Conservation (phyloP, 2,329 filamentous ascomycete species). For the Fusarium sp. region DNA sequence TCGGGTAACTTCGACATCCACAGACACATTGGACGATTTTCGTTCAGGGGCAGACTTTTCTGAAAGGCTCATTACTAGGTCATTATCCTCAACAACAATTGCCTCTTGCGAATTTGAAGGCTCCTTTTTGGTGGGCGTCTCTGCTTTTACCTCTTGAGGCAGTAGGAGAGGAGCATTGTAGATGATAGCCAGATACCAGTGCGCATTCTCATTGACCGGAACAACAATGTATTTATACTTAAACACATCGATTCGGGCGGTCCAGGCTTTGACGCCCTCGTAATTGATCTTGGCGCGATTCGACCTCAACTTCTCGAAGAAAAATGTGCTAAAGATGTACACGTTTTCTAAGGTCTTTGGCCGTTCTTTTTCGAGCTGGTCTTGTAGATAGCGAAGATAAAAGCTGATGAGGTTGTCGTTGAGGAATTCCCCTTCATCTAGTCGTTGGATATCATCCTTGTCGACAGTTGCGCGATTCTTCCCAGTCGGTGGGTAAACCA, state of each 20-base stretch:
- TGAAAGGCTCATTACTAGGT: constrained; percentile 10
- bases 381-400: constrained; percentile 81
- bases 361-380: constrained; percentile 64
- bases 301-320: constrained; percentile 82
- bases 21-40: constrained; percentile 38
- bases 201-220: constrained; percentile 85
- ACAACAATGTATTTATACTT: constrained; percentile 89
- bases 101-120: constrained; percentile 7
- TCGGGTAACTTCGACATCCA: constrained; percentile 35
- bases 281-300: constrained; percentile 78
- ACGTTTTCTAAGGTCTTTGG: constrained; percentile 71
- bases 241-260: constrained; percentile 84
- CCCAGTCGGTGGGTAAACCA: constrained; percentile 70
- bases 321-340: constrained; percentile 93
- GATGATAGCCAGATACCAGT: constrained; percentile 97
- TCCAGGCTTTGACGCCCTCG: constrained; percentile 87
- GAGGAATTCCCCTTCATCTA: constrained; percentile 86
- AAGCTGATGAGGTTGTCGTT: constrained; percentile 95
- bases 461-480: constrained; percentile 74
- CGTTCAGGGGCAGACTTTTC: constrained; percentile 31
- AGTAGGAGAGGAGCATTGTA: constrained; percentile 82
- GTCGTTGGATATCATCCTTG: constrained; percentile 76
- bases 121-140: constrained; percentile 11
- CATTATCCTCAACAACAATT: constrained; percentile 28
- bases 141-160: constrained; percentile 17